Conservation (phyloP, 1,284 basidiomycete genomes). For the Ustilago cynodontis region DNA sequence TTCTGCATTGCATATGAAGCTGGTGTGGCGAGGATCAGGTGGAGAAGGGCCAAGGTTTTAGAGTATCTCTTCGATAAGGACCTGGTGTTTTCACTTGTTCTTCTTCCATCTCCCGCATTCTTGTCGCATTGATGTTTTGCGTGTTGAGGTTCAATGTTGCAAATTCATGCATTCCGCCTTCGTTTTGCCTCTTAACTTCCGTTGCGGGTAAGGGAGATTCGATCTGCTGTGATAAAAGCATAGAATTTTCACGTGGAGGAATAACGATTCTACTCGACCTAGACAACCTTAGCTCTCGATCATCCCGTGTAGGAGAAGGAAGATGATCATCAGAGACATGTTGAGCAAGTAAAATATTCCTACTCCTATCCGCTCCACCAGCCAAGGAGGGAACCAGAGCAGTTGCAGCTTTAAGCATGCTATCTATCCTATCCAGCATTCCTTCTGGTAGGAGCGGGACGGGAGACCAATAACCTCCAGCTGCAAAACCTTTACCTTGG, state of each 20-base stretch:
- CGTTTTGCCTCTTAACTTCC: not conserved
- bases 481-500: slow-evolving; percentile 56
- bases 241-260: slow-evolving; percentile 33
- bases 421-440: slow-evolving; percentile 49
- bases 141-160: slow-evolving; percentile 10
- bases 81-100: slow-evolving; percentile 38
- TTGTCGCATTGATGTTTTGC: not conserved
- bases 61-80: slow-evolving; percentile 32
- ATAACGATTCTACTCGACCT: slow-evolving; percentile 34
- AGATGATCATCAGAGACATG: slow-evolving; percentile 28
- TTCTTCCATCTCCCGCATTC: not conserved
- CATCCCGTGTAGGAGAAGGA: not conserved
- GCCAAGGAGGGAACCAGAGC: slow-evolving; percentile 9
- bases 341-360: slow-evolving; percentile 33
- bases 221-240: slow-evolving; percentile 18
- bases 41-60: slow-evolving; percentile 22
- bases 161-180: slow-evolving; percentile 14
- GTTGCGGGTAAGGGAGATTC: not conserved
- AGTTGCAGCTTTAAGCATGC: slow-evolving; percentile 32
- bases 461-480: slow-evolving; percentile 59
- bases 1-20: not conserved
- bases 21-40: not conserved
- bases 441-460: slow-evolving; percentile 59
- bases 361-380: slow-evolving; percentile 5
- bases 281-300: too few relatives aligned